phyloP scores from a whole-genome alignment of 2,329 filamentous ascomycete species.

The Colletotrichum spaethianum region DNA sequence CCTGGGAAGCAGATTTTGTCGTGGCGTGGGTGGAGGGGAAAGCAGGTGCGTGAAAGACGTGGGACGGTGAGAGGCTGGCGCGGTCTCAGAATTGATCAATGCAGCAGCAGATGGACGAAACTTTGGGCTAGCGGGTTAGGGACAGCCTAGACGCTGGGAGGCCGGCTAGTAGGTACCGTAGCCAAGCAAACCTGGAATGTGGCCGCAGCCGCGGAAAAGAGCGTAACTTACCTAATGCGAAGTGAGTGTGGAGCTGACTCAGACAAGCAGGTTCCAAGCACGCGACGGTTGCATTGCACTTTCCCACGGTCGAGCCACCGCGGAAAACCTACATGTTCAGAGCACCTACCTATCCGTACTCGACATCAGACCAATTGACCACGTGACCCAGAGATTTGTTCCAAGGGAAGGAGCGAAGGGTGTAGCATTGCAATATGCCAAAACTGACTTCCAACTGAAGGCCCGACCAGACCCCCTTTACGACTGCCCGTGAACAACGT shows the following conservation, averaged over 20 bases:
- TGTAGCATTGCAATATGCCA: slow-evolving; percentile 10
- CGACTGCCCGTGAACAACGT: slow-evolving; percentile 31
- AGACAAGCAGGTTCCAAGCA: slow-evolving; percentile 1
- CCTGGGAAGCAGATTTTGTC: slow-evolving; percentile 1
- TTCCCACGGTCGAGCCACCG: neutral
- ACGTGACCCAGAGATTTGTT: neutral
- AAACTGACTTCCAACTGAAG: slow-evolving; percentile 31
- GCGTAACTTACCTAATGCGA: slow-evolving; percentile 2
- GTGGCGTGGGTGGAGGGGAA: slow-evolving; percentile 15
- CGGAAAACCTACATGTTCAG: neutral
- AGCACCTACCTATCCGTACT: too few relatives aligned
- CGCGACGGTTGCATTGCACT: neutral
- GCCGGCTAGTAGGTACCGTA: neutral
- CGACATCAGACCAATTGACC: neutral
- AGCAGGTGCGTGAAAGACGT: neutral
- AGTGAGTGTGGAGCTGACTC: neutral
- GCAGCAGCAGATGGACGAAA: slow-evolving; percentile 3
- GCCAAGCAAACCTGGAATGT: slow-evolving; percentile 5
- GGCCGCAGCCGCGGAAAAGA: neutral
- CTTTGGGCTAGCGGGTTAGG: slow-evolving; percentile 24
- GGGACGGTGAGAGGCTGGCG: slow-evolving; percentile 24
- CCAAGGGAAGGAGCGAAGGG: neutral
- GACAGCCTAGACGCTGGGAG: neutral
- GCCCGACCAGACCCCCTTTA: slow-evolving; percentile 36
- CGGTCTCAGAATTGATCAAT: slow-evolving; percentile 13